phyloP scores from a whole-genome alignment of 2,329 filamentous ascomycete species.

The Aureobasidium sp. region DNA sequence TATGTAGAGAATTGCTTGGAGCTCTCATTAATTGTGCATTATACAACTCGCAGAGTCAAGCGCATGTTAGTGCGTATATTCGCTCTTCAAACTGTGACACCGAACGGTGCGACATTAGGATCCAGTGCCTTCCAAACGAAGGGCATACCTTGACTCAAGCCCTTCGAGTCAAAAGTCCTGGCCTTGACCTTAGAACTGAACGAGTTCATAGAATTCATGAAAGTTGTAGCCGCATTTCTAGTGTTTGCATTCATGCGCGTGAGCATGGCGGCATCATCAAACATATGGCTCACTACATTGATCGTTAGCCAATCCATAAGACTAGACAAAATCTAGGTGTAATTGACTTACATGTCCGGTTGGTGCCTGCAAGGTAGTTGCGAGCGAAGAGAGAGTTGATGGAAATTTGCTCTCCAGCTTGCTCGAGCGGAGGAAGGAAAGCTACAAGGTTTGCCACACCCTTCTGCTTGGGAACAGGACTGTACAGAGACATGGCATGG shows the following conservation, averaged over 20 bases:
- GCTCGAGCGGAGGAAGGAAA: background rate
- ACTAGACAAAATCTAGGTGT: background rate
- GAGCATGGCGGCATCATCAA: background rate
- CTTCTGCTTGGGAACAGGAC: background rate
- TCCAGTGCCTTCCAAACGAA: background rate
- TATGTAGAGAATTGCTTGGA: too few species aligned
- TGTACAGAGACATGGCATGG: background rate
- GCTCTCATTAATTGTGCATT: too few species aligned
- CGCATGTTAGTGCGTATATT: background rate
- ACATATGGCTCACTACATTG: background rate
- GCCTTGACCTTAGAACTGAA: background rate
- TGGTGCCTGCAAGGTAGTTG: background rate
- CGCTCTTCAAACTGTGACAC: background rate
- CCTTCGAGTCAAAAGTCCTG: background rate
- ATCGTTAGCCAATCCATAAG: background rate
- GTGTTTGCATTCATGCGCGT: background rate
- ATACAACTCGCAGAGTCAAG: too few species aligned
- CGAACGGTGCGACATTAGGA: background rate
- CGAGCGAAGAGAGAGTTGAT: background rate
- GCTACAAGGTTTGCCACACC: background rate
- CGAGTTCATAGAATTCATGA: background rate
- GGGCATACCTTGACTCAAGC: slow-evolving; percentile 1
- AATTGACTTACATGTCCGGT: background rate
- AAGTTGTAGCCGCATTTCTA: background rate
- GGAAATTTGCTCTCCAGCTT: background rate